Evolutionary conservation across 352 stramenopile genomes (phyloP).

Genomic region (Peronospora destructor): DNA sequence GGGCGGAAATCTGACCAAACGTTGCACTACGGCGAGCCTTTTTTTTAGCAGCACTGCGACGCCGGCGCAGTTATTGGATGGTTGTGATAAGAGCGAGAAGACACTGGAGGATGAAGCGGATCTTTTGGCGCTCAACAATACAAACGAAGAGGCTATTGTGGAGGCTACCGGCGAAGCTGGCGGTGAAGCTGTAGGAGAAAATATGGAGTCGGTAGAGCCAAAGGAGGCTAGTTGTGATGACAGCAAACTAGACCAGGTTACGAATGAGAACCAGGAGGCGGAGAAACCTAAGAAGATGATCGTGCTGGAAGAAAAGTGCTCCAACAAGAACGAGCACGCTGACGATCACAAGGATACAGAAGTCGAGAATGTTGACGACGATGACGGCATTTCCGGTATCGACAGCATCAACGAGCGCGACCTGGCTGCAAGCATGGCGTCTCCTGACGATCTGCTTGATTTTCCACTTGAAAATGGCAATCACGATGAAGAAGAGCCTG

Average conservation of each 20-base stretch:
- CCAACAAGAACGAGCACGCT: neutral
- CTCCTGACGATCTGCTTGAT: conserved; percentile 29
- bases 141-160: conserved; percentile 3
- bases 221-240: conserved; percentile 8
- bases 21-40: conserved; percentile 17
- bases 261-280: conserved; percentile 2
- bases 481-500: conserved; percentile 19
- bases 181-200: conserved; percentile 5
- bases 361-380: conserved; percentile 3
- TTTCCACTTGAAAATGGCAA: conserved; percentile 16
- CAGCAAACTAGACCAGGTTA: neutral
- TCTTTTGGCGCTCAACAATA: conserved; percentile 1
- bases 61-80: conserved; percentile 19
- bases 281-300: conserved; percentile 3
- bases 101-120: conserved; percentile 3
- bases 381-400: conserved; percentile 19
- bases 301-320: conserved; percentile 10
- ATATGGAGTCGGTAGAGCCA: conserved; percentile 1
- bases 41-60: conserved; percentile 25
- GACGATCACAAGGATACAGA: conserved; percentile 15
- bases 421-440: conserved; percentile 24
- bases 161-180: conserved; percentile 4
- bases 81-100: conserved; percentile 11
- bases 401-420: conserved; percentile 25
- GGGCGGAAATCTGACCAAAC: conserved; percentile 27